Evolutionary conservation across 805 yeast species (phyloP).

Genomic region (Cyberlindnera xishuangbannaensis): DNA sequence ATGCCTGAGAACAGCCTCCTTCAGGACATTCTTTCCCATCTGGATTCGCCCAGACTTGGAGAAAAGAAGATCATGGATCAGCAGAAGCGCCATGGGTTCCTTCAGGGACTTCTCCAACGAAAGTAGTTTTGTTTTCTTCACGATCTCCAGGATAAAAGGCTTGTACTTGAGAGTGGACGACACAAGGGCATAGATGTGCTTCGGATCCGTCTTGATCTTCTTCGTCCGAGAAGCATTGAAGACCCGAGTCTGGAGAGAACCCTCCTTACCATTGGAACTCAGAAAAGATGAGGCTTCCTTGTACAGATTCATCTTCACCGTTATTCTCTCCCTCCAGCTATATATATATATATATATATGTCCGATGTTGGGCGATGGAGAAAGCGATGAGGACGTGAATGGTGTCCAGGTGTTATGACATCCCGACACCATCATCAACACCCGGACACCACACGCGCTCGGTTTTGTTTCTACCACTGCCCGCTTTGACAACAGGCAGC

Average conservation of each 20-base stretch:
- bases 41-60: conserved; percentile 76
- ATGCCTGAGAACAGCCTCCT: conserved; percentile 72
- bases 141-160: conserved; percentile 54
- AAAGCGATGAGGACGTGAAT: too few relatives aligned
- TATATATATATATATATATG: too few relatives aligned
- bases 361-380: too few relatives aligned
- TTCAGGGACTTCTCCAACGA: conserved; percentile 46
- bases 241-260: conserved; percentile 49
- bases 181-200: conserved; percentile 81
- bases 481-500: too few relatives aligned
- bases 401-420: too few relatives aligned
- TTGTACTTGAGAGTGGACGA: conserved; percentile 70
- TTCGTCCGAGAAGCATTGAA: conserved; percentile 43
- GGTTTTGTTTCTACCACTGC: too few relatives aligned
- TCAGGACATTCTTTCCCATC: conserved; percentile 82
- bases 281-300: conserved; percentile 32
- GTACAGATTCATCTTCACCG: conserved; percentile 27
- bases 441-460: too few relatives aligned
- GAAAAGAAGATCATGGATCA: conserved; percentile 78
- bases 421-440: too few relatives aligned
- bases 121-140: conserved; percentile 64
- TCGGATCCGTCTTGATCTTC: conserved; percentile 60
- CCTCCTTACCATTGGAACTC: conserved; percentile 34
- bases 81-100: conserved; percentile 49
- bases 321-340: too few relatives aligned